Evolutionary conservation across 140 eudicot species (phyloP).

Genomic region (Stevia rebaudiana): DNA sequence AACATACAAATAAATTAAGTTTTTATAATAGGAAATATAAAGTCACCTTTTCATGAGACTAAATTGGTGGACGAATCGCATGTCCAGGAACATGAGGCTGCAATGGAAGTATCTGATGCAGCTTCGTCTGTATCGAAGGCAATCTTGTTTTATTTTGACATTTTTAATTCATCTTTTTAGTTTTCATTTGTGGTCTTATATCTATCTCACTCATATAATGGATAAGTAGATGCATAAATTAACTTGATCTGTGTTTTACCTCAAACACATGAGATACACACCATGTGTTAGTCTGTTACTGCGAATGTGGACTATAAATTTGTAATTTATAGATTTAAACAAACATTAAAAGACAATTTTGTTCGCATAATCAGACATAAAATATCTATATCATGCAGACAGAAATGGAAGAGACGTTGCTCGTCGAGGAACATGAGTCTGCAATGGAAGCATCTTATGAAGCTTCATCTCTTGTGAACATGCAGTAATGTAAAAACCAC

Average conservation of each 20-base stretch:
- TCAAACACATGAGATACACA: constrained; percentile 4
- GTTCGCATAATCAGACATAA: constrained; percentile 22
- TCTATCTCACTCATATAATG: background rate
- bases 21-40: constrained; percentile 8
- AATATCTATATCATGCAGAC: constrained; percentile 42
- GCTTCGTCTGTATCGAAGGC: constrained; percentile 39
- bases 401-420: constrained; percentile 37
- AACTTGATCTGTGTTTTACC: constrained; percentile 3
- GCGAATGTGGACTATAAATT: constrained; percentile 12
- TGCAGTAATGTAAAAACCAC: constrained; percentile 40
- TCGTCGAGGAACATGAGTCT: constrained; percentile 61
- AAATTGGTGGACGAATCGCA: constrained; percentile 57
- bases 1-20: background rate
- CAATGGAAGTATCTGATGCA: constrained; percentile 58
- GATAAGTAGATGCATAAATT: constrained; percentile 8
- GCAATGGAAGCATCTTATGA: constrained; percentile 72
- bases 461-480: constrained; percentile 53
- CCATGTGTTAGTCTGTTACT: constrained; percentile 8
- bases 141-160: constrained; percentile 10
- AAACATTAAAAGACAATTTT: constrained; percentile 17
- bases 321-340: constrained; percentile 17
- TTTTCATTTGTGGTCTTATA: constrained; percentile 1
- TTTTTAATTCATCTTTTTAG: background rate
- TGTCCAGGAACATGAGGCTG: constrained; percentile 49
- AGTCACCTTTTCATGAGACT: constrained; percentile 26